Conservation (phyloP, 75 land plant genomes). For the Picea glauca region DNA sequence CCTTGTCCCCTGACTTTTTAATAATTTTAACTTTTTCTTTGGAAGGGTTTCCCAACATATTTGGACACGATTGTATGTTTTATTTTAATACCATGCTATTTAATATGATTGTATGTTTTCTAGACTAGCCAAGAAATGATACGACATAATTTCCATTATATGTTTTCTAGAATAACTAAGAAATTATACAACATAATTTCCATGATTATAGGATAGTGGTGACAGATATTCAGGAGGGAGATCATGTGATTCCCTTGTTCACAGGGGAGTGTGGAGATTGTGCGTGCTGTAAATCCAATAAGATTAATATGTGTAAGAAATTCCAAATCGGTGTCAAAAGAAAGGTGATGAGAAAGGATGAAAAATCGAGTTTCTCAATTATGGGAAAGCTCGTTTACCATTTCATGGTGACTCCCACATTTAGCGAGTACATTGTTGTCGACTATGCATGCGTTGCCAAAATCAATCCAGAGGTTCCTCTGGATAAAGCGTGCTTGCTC, state of each 20-base stretch:
- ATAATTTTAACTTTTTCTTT: too few species aligned
- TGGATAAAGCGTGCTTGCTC: not conserved
- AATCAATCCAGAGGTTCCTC: too few species aligned
- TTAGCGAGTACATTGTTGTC: conserved; percentile 81
- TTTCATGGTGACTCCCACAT: conserved; percentile 74
- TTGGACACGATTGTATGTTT: conserved; percentile 71
- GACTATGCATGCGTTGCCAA: conserved; percentile 40
- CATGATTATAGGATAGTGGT: conserved; percentile 27
- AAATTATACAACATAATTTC: too few species aligned
- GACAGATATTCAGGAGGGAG: conserved; percentile 14
- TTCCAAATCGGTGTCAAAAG: conserved; percentile 56
- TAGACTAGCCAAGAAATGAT: too few species aligned
- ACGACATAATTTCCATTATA: too few species aligned
- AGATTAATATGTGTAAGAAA: too few species aligned
- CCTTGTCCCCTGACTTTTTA: too few species aligned
- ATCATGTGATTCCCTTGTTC: too few species aligned
- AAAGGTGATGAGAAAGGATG: conserved; percentile 53
- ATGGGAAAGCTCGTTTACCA: conserved; percentile 43
- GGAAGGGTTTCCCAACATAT: conserved; percentile 61
- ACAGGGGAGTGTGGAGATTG: too few species aligned
- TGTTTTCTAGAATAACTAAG: too few species aligned
- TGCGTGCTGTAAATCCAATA: too few species aligned
- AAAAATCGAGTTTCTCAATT: conserved; percentile 33
- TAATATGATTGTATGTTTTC: too few species aligned
- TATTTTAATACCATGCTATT: not conserved